These are phyloP conservation scores for Truncatella angustata DNA, from an alignment of 2,329 filamentous ascomycete species.

Conservation along the genomic window DNA sequence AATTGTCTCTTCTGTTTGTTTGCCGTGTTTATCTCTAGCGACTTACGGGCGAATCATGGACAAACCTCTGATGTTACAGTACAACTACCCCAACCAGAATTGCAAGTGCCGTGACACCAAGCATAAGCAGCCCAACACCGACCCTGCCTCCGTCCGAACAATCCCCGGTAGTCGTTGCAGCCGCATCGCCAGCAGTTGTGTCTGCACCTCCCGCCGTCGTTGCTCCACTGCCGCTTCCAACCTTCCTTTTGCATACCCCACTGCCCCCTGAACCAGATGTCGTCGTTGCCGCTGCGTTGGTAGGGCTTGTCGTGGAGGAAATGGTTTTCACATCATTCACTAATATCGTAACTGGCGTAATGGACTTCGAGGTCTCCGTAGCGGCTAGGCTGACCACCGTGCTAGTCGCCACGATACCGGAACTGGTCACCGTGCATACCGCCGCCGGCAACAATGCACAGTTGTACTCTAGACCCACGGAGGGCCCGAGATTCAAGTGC, in stretches of 20 bases:
- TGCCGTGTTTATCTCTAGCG: neutral
- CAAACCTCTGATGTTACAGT: neutral
- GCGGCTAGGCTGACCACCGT: neutral
- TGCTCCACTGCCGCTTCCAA: neutral
- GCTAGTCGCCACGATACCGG: slow-evolving; percentile 8
- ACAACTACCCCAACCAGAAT: neutral
- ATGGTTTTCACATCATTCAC: slow-evolving; percentile 13
- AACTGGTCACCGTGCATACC: slow-evolving; percentile 5
- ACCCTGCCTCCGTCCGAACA: neutral
- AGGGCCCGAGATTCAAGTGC: slow-evolving; percentile 5
- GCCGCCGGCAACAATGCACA: slow-evolving; percentile 2
- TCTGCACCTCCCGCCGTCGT: neutral
- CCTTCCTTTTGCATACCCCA: slow-evolving; percentile 1
- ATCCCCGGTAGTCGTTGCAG: neutral
- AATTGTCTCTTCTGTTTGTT: neutral
- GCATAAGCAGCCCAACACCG: neutral
- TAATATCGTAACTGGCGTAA: slow-evolving; percentile 19
- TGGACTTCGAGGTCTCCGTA: slow-evolving; percentile 13
- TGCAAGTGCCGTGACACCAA: neutral
- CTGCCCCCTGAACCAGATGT: neutral
- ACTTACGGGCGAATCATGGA: neutral
- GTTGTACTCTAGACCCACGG: slow-evolving; percentile 2
- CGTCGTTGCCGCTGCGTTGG: neutral
- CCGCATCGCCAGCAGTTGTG: neutral
- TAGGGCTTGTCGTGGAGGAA: slow-evolving; percentile 1